Percentiles rank a stretch among this genome's conserved stretches.
phyloP scores from a whole-genome alignment of 768 basidiomycete genomes.

The Piloderma croceum region DNA sequence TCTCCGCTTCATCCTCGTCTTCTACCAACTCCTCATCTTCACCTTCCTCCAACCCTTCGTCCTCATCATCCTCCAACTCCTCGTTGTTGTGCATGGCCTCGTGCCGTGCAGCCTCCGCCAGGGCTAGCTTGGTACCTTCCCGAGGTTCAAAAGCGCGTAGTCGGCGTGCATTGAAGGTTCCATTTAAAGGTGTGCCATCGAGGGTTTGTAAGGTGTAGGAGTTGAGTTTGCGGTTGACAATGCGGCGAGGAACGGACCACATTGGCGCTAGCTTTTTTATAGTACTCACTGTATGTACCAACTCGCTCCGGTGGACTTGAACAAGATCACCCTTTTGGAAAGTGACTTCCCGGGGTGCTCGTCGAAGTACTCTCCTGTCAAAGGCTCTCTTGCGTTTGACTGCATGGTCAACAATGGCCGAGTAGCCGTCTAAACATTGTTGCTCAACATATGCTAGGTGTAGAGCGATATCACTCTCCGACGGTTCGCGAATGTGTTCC shows the following conservation, averaged over 20 bases:
- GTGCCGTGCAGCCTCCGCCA: not conserved
- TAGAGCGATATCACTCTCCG: slow-evolving; percentile 2
- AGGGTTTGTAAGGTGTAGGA: slow-evolving; percentile 21
- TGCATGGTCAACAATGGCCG: slow-evolving; percentile 17
- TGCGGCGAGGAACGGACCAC: slow-evolving; percentile 24
- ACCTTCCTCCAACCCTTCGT: no score
- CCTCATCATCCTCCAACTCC: no score
- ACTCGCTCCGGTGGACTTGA: slow-evolving; percentile 19
- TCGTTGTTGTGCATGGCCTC: no score
- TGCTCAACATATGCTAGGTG: slow-evolving; percentile 19
- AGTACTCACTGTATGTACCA: slow-evolving; percentile 21
- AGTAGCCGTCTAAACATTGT: slow-evolving; percentile 26
- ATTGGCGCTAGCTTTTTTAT: slow-evolving; percentile 25
- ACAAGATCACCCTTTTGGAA: slow-evolving; percentile 25
- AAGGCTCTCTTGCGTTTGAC: slow-evolving; percentile 21
- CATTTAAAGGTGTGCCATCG: slow-evolving; percentile 3
- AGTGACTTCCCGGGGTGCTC: slow-evolving; percentile 13
- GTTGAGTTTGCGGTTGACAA: slow-evolving; percentile 13
- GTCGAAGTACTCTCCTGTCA: slow-evolving; percentile 16
- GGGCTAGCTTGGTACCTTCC: slow-evolving; percentile 14
- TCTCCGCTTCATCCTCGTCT: no score
- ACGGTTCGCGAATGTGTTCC: slow-evolving; percentile 11
- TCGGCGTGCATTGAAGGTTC: slow-evolving; percentile 13
- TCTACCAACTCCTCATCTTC: no score
- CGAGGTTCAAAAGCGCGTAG: slow-evolving; percentile 17